Conservation (phyloP, 1,139 yeast genomes). For the Taiozyma sp. region DNA sequence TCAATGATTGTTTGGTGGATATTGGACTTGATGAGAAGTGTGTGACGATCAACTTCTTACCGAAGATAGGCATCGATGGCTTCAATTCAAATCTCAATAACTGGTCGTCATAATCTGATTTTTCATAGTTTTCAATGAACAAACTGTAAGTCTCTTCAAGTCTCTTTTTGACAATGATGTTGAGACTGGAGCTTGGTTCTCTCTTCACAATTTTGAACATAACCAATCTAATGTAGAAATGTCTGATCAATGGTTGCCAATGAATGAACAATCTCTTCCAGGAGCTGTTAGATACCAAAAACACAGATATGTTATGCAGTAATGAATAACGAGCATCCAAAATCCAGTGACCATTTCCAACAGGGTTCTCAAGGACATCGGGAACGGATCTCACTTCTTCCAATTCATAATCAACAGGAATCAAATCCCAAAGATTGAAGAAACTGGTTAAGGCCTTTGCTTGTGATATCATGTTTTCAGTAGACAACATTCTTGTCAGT, state of each 20-base stretch:
- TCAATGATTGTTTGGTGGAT: not conserved
- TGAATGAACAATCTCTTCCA: slow-evolving; percentile 59
- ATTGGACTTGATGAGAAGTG: slow-evolving; percentile 9
- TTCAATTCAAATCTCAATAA: slow-evolving; percentile 24
- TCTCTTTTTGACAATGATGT: slow-evolving; percentile 9
- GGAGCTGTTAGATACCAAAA: slow-evolving; percentile 33
- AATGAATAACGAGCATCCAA: slow-evolving; percentile 9
- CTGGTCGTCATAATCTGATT: not conserved
- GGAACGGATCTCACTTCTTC: not conserved
- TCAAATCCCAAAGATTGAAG: slow-evolving; percentile 69
- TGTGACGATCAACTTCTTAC: slow-evolving; percentile 44
- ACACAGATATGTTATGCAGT: slow-evolving; percentile 13
- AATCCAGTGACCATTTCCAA: slow-evolving; percentile 13
- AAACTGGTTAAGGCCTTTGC: slow-evolving; percentile 61
- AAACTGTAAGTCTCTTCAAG: slow-evolving; percentile 10
- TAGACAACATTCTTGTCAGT: slow-evolving; percentile 50
- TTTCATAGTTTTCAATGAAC: slow-evolving; percentile 1
- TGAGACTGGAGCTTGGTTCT: not conserved
- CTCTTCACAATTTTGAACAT: slow-evolving; percentile 59
- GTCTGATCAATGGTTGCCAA: slow-evolving; percentile 75
- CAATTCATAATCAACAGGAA: slow-evolving; percentile 41
- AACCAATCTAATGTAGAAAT: slow-evolving; percentile 61
- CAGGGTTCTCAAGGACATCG: not conserved
- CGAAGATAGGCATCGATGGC: slow-evolving; percentile 49
- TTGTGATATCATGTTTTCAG: slow-evolving; percentile 61